phyloP scores from a whole-genome alignment of 2,329 filamentous ascomycete species.

The Aspergillus nomiae region DNA sequence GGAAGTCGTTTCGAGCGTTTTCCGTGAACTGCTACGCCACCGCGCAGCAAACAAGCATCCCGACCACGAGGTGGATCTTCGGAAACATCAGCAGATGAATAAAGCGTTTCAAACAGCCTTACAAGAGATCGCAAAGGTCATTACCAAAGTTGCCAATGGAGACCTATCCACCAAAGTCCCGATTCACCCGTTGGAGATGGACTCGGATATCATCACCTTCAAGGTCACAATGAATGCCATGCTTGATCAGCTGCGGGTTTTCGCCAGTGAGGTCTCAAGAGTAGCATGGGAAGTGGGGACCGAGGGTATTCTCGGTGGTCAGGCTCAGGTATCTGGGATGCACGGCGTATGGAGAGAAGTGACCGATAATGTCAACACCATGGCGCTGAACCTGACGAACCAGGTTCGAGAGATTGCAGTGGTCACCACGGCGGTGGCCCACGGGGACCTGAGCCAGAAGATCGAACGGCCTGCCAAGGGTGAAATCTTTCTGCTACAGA shows the following conservation, averaged over 20 bases:
- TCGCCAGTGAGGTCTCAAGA: conserved; percentile 67
- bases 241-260: conserved; percentile 66
- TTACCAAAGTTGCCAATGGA: conserved; percentile 1
- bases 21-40: not conserved
- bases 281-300: conserved; percentile 67
- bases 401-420: conserved; percentile 89
- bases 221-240: conserved; percentile 83
- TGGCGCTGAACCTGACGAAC: conserved; percentile 64
- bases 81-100: conserved; percentile 1
- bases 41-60: not conserved
- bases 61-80: not conserved
- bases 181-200: conserved; percentile 1
- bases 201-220: conserved; percentile 45
- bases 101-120: not conserved
- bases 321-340: conserved; percentile 65
- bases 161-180: not conserved
- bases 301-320: conserved; percentile 63
- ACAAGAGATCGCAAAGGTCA: conserved; percentile 2
- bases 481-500: conserved; percentile 90
- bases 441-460: conserved; percentile 93
- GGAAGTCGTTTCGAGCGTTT: not conserved
- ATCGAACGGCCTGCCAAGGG: conserved; percentile 94
- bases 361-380: conserved; percentile 68
- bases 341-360: conserved; percentile 69
- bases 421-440: conserved; percentile 91